phyloP scores from a whole-genome alignment of 2,329 filamentous ascomycete species.

The Aureobasidium vineae region DNA sequence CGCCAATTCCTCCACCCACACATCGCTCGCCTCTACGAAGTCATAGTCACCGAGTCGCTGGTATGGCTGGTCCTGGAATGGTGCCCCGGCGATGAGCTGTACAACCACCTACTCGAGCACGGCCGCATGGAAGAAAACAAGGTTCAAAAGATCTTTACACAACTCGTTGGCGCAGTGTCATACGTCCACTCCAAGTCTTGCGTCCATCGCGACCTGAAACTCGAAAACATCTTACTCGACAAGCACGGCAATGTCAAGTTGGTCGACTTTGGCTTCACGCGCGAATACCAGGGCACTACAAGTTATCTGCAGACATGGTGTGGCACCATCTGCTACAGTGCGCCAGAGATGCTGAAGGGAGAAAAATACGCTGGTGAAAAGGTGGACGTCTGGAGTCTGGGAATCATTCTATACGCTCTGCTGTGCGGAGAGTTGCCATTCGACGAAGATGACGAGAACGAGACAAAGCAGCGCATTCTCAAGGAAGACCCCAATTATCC shows the following conservation, averaged over 20 bases:
- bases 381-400: constrained; percentile 93
- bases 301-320: constrained; percentile 98
- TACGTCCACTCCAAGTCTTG: constrained; percentile 96
- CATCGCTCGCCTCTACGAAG: constrained; percentile 94
- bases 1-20: constrained; percentile 97
- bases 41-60: constrained; percentile 90
- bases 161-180: constrained; percentile 88
- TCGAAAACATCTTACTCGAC: constrained; percentile 95
- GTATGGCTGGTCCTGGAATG: constrained; percentile 98
- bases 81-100: constrained; percentile 93
- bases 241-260: constrained; percentile 97
- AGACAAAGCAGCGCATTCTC: constrained; percentile 81
- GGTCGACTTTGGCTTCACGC: constrained; percentile 96
- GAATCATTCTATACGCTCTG: constrained; percentile 79
- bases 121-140: constrained; percentile 80
- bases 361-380: constrained; percentile 98
- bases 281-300: constrained; percentile 92
- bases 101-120: constrained; percentile 88
- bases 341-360: constrained; percentile 96
- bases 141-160: constrained; percentile 93
- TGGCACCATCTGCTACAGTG: constrained; percentile 95
- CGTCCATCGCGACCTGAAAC: constrained; percentile 93
- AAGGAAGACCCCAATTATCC: constrained; percentile 83
- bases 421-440: constrained; percentile 86
- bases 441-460: constrained; percentile 91